Evolutionary conservation across 441 rosid species (phyloP), one percentile per base, ranked within the genome.

Genomic region (Adansonia rubrostipa): DNA sequence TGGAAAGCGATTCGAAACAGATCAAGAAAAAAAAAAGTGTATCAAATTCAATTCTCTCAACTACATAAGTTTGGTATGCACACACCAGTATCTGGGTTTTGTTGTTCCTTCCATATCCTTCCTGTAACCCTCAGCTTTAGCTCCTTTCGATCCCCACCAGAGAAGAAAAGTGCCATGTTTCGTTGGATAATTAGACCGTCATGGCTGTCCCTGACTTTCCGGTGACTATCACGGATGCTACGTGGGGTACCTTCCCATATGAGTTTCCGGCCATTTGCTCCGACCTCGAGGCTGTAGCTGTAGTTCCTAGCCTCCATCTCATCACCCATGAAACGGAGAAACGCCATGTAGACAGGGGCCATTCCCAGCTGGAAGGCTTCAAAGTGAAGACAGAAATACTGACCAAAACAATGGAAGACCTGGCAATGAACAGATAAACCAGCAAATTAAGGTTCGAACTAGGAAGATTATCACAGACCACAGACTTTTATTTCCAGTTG

Each of bases 261-360:
- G 64, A 95, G 92, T 74, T 92, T 95, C 83, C 98, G 86, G 15
- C 99, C 97, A 50, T 92, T 92, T 19, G 90, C 99, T 75, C 98
- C 98, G 1, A 95, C 98, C 80, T 95, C 98, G 9, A 95, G 88
- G 88, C 98, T 95, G 79, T 93, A 95, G 82, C 89, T 90, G 70
- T 89, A 95, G 80, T 87, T 93, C 71, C 97, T 83, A 51, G 98
- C 98, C 20, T 95, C 99, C 3, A 77, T 79, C 83, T 95, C 99
- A n/a, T 95, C 96, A 4, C 99, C 99, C 98, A 95, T 93, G 83
- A 95, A 95, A 42, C 99, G 94, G 74, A 93, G 89, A 85, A 95
- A 93, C 9, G 99, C 99, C 97, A 95, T 95, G 84, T 93, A 95
- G 3, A 95, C 98, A 0, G 98, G 97, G 65, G 94, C 95, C 94